Conservation (phyloP, 345 rosid species). For the Hibiscus mutabilis region DNA sequence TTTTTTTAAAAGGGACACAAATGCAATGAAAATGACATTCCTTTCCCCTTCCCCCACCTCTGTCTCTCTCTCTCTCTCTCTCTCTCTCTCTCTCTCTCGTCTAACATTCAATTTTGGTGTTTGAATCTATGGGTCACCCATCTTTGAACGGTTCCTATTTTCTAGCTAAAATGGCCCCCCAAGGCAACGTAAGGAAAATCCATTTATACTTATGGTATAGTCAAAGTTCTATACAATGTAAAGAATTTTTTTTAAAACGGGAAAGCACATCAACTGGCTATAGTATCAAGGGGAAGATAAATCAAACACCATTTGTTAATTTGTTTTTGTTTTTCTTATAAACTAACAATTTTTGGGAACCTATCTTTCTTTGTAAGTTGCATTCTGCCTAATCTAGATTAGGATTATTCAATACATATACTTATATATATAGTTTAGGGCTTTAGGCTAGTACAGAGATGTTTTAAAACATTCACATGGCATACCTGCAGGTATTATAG, state of each 20-base stretch:
- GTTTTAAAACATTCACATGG: constrained; percentile 13
- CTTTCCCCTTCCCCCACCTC: not conserved
- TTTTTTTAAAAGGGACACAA: constrained; percentile 31
- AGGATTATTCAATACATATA: too few relatives aligned
- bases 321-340: too few relatives aligned
- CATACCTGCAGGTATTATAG: not conserved
- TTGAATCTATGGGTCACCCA: constrained; percentile 28
- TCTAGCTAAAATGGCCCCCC: constrained; percentile 31
- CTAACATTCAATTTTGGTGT: constrained; percentile 21
- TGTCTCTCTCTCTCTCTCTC: too few relatives aligned
- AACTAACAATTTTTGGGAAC: not conserved
- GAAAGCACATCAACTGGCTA: constrained; percentile 8
- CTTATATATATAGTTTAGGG: too few relatives aligned
- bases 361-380: not conserved
- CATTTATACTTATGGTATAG: not conserved
- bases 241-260: not conserved
- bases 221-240: not conserved
- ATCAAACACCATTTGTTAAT: not conserved
- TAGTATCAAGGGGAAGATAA: not conserved
- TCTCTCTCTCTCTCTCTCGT: too few relatives aligned
- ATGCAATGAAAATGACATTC: constrained; percentile 48
- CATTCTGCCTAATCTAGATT: not conserved
- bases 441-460: not conserved
- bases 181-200: not conserved
- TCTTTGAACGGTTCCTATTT: constrained; percentile 24